phyloP scores from a whole-genome alignment of 2,329 filamentous ascomycete species.

The Lachnellula occidentalis region DNA sequence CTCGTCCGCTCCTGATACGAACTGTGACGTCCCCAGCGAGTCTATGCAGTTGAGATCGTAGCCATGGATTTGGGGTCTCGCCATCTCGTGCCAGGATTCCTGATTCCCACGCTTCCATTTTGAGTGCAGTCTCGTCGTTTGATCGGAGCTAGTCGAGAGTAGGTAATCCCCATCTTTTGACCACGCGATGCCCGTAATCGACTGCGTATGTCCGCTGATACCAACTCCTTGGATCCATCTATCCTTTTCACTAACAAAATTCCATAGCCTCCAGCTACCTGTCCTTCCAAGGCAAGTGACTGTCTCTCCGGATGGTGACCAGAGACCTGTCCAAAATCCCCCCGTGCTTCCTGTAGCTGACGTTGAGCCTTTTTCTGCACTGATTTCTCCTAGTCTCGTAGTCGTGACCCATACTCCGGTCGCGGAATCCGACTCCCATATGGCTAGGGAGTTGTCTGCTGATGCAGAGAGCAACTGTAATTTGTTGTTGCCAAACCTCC shows the following conservation, averaged over 20 bases:
- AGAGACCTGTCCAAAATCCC: conserved; percentile 93
- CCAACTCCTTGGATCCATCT: conserved; percentile 73
- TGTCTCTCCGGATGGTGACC: conserved; percentile 70
- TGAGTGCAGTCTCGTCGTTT: conserved; percentile 84
- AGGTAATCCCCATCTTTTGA: conserved; percentile 76
- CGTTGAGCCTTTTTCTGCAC: conserved; percentile 88
- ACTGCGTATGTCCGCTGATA: conserved; percentile 75
- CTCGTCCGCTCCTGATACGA: conserved; percentile 93
- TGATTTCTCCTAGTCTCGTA: conserved; percentile 86
- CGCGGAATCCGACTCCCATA: conserved; percentile 80
- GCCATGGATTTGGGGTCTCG: conserved; percentile 92
- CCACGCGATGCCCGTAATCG: conserved; percentile 82
- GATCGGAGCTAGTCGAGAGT: conserved; percentile 83
- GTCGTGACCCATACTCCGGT: conserved; percentile 90
- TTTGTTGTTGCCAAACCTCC: conserved; percentile 34
- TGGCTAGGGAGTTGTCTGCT: conserved; percentile 87
- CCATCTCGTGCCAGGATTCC: conserved; percentile 88
- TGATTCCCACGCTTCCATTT: conserved; percentile 57
- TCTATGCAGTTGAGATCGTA: conserved; percentile 97
- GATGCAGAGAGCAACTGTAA: conserved; percentile 81
- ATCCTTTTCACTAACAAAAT: conserved; percentile 53
- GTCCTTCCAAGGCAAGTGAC: conserved; percentile 84
- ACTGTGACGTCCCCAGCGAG: conserved; percentile 64
- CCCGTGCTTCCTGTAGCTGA: conserved; percentile 94
- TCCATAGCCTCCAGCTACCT: conserved; percentile 89